Evolutionary conservation across 139 green algal species (phyloP).

Genomic region (Chlamydomonas urium): DNA sequence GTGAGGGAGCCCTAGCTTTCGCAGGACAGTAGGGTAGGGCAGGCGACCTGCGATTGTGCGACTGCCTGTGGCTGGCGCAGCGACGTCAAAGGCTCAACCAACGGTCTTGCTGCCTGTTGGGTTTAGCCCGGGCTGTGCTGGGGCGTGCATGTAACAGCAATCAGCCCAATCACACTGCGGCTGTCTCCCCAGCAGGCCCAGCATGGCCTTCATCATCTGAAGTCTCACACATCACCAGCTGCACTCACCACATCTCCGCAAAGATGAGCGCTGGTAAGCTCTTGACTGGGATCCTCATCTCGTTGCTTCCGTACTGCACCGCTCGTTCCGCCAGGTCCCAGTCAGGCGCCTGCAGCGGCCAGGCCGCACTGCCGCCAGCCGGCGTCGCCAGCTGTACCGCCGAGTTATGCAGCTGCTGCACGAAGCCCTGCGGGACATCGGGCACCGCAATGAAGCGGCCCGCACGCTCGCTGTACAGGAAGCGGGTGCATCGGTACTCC

Average conservation of each 20-base stretch:
- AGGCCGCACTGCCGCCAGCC: neutral
- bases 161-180: too few species aligned
- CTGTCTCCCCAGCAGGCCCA: too few species aligned
- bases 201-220: too few species aligned
- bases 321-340: constrained; percentile 35
- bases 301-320: constrained; percentile 33
- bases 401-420: constrained; percentile 21
- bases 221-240: too few species aligned
- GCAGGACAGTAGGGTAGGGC: too few species aligned
- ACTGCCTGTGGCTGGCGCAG: too few species aligned
- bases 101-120: too few species aligned
- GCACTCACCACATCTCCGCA: constrained; percentile 60
- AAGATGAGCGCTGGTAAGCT: constrained; percentile 32
- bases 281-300: constrained; percentile 51
- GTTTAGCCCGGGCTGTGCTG: too few species aligned
- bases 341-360: constrained; percentile 1
- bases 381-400: constrained; percentile 7
- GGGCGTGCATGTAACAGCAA: too few species aligned
- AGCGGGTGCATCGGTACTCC: constrained; percentile 48
- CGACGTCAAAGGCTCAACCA: too few species aligned
- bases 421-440: constrained; percentile 24
- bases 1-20: too few species aligned
- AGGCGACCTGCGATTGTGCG: too few species aligned
- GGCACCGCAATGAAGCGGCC: constrained; percentile 40
- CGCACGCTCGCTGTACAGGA: constrained; percentile 36